Evolutionary conservation across 2,329 filamentous ascomycete genomes (phyloP), one percentile per base, ranked within the genome.

Genomic region (Clarireedia sp.): DNA sequence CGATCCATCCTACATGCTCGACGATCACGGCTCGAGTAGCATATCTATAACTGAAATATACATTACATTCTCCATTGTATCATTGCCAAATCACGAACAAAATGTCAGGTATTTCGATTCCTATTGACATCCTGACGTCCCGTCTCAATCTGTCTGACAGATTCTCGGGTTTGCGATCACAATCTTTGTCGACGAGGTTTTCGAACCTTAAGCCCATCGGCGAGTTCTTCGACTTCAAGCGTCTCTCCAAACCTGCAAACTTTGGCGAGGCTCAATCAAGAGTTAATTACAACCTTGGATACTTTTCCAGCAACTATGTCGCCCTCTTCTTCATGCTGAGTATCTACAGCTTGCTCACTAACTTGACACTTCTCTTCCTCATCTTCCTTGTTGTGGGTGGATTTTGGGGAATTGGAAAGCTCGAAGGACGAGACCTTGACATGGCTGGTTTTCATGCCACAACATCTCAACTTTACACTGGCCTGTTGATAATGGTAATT

Each of bases 281-380:
- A 63, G 85, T 96, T 75, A 95, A 95, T 79, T 96, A 96, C 85
- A 99, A 99, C 74, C 76, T 99, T 63, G 84, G 87, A 71, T 87
- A 97, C 78, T 99, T 95, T 79, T 95, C 90, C 60, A 96, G 90
- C 86, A 99, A 99, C 78, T 99, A 99, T 81, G 87, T 88, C 64
- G 86, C 88, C 61, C 82, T 97, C 66, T 96, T 97, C 71, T 78
- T 88, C 66, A 95, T 99, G 86, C 86, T 99, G 69, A 89, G 87
- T 78, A 86, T 99, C 75, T 99, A 99, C 79, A 89, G 89, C 68
- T 76, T 99, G 67, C 80, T 99, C 68, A 94, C 89, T 66, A 97
- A 96, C 75, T 78, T 83, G 68, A 74, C 85, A 46, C 80, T 99
- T 51, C 83, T 96, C 59, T 96, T 97, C 71, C 90, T 95, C 74